Evolutionary conservation across 2,329 filamentous ascomycete genomes (phyloP).

Genomic region (Aspergillus sp.): DNA sequence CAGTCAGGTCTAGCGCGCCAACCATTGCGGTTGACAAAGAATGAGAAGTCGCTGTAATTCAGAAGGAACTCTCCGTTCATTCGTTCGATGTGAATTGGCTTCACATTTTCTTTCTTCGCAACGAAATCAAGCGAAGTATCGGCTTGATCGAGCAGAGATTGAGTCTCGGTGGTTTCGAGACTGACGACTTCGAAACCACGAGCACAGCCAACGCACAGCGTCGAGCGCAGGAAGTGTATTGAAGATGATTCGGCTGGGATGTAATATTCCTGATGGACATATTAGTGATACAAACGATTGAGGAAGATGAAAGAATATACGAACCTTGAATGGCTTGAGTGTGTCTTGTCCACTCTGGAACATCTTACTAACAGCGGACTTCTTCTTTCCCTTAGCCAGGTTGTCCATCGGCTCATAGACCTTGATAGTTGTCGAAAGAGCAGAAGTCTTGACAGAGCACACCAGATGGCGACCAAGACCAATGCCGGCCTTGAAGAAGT

Average conservation of each 20-base stretch:
- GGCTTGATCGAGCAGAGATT: conserved; percentile 92
- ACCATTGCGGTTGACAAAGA: conserved; percentile 97
- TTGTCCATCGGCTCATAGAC: conserved; percentile 98
- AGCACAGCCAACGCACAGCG: conserved; percentile 91
- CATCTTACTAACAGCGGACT: conserved; percentile 92
- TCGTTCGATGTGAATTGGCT: conserved; percentile 93
- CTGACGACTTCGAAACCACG: conserved; percentile 96
- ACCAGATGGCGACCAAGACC: conserved; percentile 91
- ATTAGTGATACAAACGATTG: conserved; percentile 11
- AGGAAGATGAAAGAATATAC: conserved; percentile 10
- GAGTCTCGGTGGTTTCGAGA: conserved; percentile 93
- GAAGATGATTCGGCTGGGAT: conserved; percentile 97
- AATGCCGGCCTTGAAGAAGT: conserved; percentile 96
- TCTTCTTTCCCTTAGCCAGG: conserved; percentile 88
- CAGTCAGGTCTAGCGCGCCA: conserved; percentile 95
- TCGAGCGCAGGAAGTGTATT: conserved; percentile 94
- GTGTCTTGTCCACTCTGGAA: conserved; percentile 90
- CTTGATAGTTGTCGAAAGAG: conserved; percentile 92
- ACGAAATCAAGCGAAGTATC: conserved; percentile 98
- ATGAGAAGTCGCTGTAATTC: conserved; percentile 97
- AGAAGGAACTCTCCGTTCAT: conserved; percentile 95
- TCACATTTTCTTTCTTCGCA: conserved; percentile 83
- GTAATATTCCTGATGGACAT: conserved; percentile 70
- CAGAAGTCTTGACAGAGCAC: conserved; percentile 91
- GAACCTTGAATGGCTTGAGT: conserved; percentile 80